A percentile compares a stretch with the other conserved stretches of the same genome.
Conservation (phyloP, 768 basidiomycete genomes). For the Tulasnella sp. region DNA sequence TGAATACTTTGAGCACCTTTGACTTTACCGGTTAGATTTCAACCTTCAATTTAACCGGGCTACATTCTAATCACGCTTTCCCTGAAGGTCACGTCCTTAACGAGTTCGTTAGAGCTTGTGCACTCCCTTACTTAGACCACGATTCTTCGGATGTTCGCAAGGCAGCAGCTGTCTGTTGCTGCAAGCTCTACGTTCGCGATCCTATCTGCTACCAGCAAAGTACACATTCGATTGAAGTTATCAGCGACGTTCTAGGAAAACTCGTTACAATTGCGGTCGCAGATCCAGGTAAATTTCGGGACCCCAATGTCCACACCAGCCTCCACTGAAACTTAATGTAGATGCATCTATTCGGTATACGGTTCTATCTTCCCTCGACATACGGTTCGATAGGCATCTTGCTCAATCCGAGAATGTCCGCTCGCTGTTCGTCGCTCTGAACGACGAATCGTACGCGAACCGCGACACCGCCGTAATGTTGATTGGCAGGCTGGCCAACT, state of each 20-base stretch:
- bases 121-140: slow-evolving; percentile 87
- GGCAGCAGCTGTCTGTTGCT: slow-evolving; percentile 86
- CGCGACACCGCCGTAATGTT: slow-evolving; percentile 80
- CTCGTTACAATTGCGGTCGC: slow-evolving; percentile 89
- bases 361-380: slow-evolving; percentile 77
- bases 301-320: neutral
- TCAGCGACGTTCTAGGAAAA: slow-evolving; percentile 97
- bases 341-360: slow-evolving; percentile 75
- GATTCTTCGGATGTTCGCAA: slow-evolving; percentile 79
- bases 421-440: slow-evolving; percentile 90
- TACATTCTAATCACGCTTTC: slow-evolving; percentile 3
- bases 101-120: slow-evolving; percentile 88
- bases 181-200: slow-evolving; percentile 82
- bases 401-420: slow-evolving; percentile 98
- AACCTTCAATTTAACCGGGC: neutral
- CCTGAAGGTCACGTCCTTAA: slow-evolving; percentile 78
- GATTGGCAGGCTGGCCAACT: slow-evolving; percentile 85
- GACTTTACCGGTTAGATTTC: slow-evolving; percentile 72
- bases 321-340: slow-evolving; percentile 20
- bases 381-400: slow-evolving; percentile 91
- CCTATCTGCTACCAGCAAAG: slow-evolving; percentile 94
- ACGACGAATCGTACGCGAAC: slow-evolving; percentile 93
- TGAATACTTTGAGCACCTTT: slow-evolving; percentile 79
- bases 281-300: slow-evolving; percentile 63
- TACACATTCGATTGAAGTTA: slow-evolving; percentile 91